Percentiles rank a stretch among this genome's conserved stretches.
Conservation (phyloP, 805 yeast genomes). For the Clavispora fructus region DNA sequence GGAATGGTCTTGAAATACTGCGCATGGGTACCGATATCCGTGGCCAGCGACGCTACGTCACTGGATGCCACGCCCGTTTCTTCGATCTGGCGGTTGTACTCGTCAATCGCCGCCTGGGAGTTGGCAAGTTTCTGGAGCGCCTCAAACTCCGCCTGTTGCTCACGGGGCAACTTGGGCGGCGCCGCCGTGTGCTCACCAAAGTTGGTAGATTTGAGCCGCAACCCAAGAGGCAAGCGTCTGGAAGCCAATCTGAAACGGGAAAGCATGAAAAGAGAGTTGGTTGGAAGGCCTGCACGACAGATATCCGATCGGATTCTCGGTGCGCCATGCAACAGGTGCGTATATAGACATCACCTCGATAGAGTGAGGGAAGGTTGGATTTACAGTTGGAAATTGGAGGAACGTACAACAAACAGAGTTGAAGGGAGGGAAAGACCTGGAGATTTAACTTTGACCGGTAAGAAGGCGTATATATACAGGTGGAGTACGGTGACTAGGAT, state of each 20-base stretch:
- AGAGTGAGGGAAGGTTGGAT: no score
- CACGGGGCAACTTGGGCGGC: slow-evolving; percentile 74
- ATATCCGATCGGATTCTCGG: not conserved
- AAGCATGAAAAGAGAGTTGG: not conserved
- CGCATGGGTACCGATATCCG: slow-evolving; percentile 64
- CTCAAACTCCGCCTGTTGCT: slow-evolving; percentile 90
- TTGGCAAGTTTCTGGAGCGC: slow-evolving; percentile 73
- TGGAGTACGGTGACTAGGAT: no score
- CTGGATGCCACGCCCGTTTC: slow-evolving; percentile 15
- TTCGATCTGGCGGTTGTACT: slow-evolving; percentile 49
- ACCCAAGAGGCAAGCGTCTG: not conserved
- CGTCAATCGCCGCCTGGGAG: slow-evolving; percentile 73
- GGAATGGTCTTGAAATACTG: slow-evolving; percentile 75
- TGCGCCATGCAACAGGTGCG: not conserved
- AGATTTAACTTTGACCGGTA: no score
- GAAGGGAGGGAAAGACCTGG: no score
- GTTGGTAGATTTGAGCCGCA: slow-evolving; percentile 11
- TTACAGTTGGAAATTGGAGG: no score
- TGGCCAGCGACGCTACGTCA: slow-evolving; percentile 21
- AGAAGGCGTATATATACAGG: no score
- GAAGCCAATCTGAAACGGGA: not conserved
- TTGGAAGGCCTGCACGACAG: not conserved
- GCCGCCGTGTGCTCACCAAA: slow-evolving; percentile 24
- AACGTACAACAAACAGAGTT: no score
- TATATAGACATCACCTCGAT: no score